Evolutionary conservation across 108 stramenopile genomes (phyloP).

Genomic region (Parietichytrium sp.): DNA sequence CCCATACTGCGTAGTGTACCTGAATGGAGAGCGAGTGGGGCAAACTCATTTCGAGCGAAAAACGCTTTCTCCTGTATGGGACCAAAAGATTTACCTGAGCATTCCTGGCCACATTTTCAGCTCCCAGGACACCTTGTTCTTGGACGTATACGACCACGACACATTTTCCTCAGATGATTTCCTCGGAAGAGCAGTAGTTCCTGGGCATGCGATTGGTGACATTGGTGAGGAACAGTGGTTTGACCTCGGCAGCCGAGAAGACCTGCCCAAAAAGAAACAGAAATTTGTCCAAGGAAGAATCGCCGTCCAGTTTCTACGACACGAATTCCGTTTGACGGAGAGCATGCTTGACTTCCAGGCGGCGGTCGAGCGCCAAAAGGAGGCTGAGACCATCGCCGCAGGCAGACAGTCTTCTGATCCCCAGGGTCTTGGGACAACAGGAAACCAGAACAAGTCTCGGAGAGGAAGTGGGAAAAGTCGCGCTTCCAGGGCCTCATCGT

Average conservation of each 20-base stretch:
- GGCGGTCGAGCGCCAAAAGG: neutral
- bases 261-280: neutral
- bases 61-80: neutral
- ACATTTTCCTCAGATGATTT: conserved; percentile 23
- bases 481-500: no score
- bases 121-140: neutral
- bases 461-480: no score
- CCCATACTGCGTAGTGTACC: neutral
- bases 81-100: conserved; percentile 2
- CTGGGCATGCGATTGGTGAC: neutral
- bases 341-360: neutral
- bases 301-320: neutral
- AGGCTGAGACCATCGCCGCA: no score
- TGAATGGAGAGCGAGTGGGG: conserved; percentile 14
- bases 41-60: conserved; percentile 10
- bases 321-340: conserved; percentile 26
- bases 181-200: neutral
- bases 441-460: no score
- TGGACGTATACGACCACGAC: conserved; percentile 24
- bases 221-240: neutral
- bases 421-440: no score
- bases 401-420: no score
- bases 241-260: neutral
- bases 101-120: neutral
- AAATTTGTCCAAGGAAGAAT: neutral